Evolutionary conservation across 108 stramenopile genomes (phyloP).

Genomic region (Nitzschia sp.): DNA sequence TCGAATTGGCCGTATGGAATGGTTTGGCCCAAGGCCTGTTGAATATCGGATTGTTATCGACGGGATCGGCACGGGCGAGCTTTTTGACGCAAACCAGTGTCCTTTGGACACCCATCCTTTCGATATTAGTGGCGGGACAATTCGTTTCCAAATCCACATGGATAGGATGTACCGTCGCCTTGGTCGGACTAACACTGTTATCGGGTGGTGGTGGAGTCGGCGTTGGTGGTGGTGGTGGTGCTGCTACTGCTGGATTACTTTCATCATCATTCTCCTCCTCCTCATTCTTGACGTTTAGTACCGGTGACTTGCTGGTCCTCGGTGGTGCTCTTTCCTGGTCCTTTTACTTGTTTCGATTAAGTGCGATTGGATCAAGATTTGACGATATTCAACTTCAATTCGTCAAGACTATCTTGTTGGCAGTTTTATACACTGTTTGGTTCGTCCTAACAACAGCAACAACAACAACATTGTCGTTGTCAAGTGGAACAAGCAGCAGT

Average conservation of each 20-base stretch:
- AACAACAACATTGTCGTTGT: not conserved
- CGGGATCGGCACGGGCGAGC: constrained; percentile 54
- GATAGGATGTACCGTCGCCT: constrained; percentile 51
- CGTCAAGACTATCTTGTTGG: constrained; percentile 51
- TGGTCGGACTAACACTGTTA: constrained; percentile 47
- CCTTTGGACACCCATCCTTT: constrained; percentile 65
- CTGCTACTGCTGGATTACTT: constrained; percentile 6
- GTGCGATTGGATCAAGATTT: constrained; percentile 40
- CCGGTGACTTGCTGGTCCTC: constrained; percentile 56
- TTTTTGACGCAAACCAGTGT: constrained; percentile 74
- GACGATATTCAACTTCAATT: constrained; percentile 56
- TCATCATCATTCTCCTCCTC: too few species aligned
- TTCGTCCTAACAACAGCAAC: not conserved
- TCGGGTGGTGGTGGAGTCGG: constrained; percentile 20
- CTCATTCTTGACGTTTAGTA: constrained; percentile 27
- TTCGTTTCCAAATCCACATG: constrained; percentile 37
- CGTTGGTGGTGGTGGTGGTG: constrained; percentile 7
- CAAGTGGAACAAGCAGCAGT: not conserved
- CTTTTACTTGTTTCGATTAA: constrained; percentile 57
- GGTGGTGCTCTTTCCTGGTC: constrained; percentile 70
- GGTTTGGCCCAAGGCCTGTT: constrained; percentile 64
- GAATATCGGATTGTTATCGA: constrained; percentile 53
- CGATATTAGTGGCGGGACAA: constrained; percentile 49
- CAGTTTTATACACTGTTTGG: constrained; percentile 58
- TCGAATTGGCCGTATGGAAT: constrained; percentile 66